A percentile compares a stretch with the other conserved stretches of the same genome.
These are phyloP conservation scores for Lachnellula suecica DNA, from an alignment of 2,329 filamentous ascomycete species.

Conservation along the genomic window DNA sequence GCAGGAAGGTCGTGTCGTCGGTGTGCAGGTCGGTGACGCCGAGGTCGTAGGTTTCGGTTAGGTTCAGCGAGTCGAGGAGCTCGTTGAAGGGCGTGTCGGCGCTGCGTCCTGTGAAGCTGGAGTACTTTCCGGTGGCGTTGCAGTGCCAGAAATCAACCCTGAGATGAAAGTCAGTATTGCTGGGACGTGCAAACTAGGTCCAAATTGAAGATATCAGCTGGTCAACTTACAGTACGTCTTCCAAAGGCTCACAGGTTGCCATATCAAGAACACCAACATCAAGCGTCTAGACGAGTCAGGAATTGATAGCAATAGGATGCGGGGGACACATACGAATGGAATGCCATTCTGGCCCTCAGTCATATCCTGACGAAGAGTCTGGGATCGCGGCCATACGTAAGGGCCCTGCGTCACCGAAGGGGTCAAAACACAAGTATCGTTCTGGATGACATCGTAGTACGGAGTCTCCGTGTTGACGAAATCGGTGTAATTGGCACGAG, in stretches of 20 bases:
- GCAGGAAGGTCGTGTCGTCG: conserved; percentile 41
- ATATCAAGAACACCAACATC: conserved; percentile 40
- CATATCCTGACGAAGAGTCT: conserved; percentile 35
- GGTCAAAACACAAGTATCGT: conserved; percentile 45
- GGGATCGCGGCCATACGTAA: conserved; percentile 36
- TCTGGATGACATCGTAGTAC: conserved; percentile 37
- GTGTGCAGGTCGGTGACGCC: conserved; percentile 38
- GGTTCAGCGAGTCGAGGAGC: conserved; percentile 31
- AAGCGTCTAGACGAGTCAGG: conserved; percentile 2
- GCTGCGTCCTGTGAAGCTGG: conserved; percentile 24
- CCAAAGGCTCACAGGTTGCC: conserved; percentile 39
- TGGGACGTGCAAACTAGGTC: too few species aligned
- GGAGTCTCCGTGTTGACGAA: conserved; percentile 45
- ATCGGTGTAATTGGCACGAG: conserved; percentile 19
- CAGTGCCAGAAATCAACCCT: conserved; percentile 40
- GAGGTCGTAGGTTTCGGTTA: conserved; percentile 38
- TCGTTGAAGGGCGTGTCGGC: conserved; percentile 10
- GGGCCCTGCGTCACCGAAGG: conserved; percentile 53
- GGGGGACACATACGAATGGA: conserved; percentile 31
- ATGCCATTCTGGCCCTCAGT: conserved; percentile 36
- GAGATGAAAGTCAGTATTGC: neutral
- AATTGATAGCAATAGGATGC: conserved; percentile 26
- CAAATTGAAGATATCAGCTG: neutral
- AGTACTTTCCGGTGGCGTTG: conserved; percentile 47
- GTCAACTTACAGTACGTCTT: conserved; percentile 26